Conservation (phyloP, 306 rosid genomes). For the Styphnolobium japonicum region DNA sequence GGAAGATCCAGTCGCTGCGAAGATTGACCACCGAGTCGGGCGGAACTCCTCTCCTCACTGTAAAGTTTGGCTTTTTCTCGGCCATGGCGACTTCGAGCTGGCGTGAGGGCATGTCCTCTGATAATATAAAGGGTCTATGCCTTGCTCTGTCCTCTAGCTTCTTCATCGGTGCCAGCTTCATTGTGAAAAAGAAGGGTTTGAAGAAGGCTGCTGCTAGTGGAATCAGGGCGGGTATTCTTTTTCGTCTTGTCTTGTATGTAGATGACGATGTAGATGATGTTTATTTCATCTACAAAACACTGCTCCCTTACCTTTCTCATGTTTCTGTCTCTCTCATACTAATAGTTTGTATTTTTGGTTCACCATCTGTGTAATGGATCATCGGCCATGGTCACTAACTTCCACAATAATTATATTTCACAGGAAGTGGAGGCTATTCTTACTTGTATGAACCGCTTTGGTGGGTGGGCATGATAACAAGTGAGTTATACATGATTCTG, state of each 20-base stretch:
- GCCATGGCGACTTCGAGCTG: constrained; percentile 53
- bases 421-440: constrained; percentile 98
- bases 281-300: not conserved
- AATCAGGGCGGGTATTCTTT: constrained; percentile 76
- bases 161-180: constrained; percentile 87
- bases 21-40: no score
- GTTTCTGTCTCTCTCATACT: constrained; percentile 11
- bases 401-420: constrained; percentile 27
- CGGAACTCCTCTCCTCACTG: no score
- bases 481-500: constrained; percentile 54
- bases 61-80: no score
- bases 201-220: constrained; percentile 93
- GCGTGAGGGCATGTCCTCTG: constrained; percentile 86
- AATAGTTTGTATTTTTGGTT: not conserved
- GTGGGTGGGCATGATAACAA: constrained; percentile 99
- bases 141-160: constrained; percentile 86
- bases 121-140: constrained; percentile 67
- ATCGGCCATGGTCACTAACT: constrained; percentile 17
- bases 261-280: no score
- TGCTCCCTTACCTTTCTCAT: not conserved
- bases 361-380: not conserved
- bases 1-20: no score
- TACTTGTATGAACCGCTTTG: constrained; percentile 98
- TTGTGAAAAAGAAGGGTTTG: constrained; percentile 87
- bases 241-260: no score